Conservation (phyloP, 83 land plant species). For the Picea abies region DNA sequence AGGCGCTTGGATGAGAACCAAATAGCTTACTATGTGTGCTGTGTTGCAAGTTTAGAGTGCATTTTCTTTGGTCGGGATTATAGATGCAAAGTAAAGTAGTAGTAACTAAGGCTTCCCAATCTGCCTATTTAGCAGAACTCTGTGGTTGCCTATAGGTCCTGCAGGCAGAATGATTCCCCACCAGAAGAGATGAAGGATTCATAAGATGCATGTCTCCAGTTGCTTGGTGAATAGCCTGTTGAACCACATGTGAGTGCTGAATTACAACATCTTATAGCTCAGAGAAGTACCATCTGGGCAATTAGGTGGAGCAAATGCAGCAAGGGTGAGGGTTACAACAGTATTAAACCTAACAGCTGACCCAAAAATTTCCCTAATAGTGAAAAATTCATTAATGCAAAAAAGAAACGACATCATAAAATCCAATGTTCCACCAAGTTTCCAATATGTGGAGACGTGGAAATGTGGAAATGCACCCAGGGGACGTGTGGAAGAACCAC, state of each 20-base stretch:
- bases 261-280: slow-evolving; percentile 63
- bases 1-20: slow-evolving; percentile 61
- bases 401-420: too few species aligned
- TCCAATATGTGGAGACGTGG: too few species aligned
- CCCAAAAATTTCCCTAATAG: slow-evolving; percentile 57
- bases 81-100: slow-evolving; percentile 91
- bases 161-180: slow-evolving; percentile 59
- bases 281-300: slow-evolving; percentile 58
- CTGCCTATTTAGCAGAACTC: slow-evolving; percentile 83
- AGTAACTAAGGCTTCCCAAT: slow-evolving; percentile 31
- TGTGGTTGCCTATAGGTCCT: slow-evolving; percentile 39
- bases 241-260: slow-evolving; percentile 62
- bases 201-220: slow-evolving; percentile 63
- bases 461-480: too few species aligned
- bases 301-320: slow-evolving; percentile 64
- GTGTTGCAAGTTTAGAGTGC: slow-evolving; percentile 89
- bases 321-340: slow-evolving; percentile 58
- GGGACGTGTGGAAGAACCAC: too few species aligned
- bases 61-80: slow-evolving; percentile 90
- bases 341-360: slow-evolving; percentile 61
- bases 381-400: not conserved
- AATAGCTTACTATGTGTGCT: slow-evolving; percentile 69
- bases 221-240: slow-evolving; percentile 63
- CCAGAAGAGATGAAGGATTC: slow-evolving; percentile 52
- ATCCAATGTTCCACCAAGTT: too few species aligned